Evolutionary conservation across 306 rosid species (phyloP).

Genomic region (Vigna reflexopilosa): DNA sequence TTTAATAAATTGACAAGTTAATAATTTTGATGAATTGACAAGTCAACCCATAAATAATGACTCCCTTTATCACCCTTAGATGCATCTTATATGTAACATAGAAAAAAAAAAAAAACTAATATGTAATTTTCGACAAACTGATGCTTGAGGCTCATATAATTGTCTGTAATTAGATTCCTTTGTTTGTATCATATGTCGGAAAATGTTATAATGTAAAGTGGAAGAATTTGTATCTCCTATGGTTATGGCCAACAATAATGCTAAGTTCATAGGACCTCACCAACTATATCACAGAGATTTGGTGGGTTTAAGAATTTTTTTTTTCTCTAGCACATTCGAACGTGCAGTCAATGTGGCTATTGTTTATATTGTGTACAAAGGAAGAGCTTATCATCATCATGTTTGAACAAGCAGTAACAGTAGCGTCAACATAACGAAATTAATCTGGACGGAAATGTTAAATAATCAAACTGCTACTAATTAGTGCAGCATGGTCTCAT

Average conservation of each 20-base stretch:
- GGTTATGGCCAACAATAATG: conserved; percentile 28
- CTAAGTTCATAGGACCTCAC: conserved; percentile 24
- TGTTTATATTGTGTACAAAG: neutral
- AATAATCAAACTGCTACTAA: neutral
- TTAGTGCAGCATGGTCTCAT: conserved; percentile 13
- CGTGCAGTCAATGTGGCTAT: conserved; percentile 43
- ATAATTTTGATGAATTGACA: too few species aligned
- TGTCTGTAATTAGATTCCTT: neutral
- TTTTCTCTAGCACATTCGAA: conserved; percentile 52
- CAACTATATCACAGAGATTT: conserved; percentile 45
- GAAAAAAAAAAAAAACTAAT: too few species aligned
- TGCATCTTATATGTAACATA: too few species aligned
- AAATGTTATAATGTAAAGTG: conserved; percentile 10
- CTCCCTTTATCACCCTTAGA: too few species aligned
- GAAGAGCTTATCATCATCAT: neutral
- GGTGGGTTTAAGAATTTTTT: conserved; percentile 18
- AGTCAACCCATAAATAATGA: too few species aligned
- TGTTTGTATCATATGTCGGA: conserved; percentile 13
- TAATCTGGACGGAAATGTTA: neutral
- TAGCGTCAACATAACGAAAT: neutral
- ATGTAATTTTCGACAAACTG: too few species aligned
- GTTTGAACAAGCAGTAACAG: conserved; percentile 1
- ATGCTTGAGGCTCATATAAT: neutral
- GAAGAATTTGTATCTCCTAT: neutral
- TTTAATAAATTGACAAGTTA: too few species aligned